Evolutionary conservation across 2,329 filamentous ascomycete species (phyloP).

Genomic region (Ceratocystis albifundus): DNA sequence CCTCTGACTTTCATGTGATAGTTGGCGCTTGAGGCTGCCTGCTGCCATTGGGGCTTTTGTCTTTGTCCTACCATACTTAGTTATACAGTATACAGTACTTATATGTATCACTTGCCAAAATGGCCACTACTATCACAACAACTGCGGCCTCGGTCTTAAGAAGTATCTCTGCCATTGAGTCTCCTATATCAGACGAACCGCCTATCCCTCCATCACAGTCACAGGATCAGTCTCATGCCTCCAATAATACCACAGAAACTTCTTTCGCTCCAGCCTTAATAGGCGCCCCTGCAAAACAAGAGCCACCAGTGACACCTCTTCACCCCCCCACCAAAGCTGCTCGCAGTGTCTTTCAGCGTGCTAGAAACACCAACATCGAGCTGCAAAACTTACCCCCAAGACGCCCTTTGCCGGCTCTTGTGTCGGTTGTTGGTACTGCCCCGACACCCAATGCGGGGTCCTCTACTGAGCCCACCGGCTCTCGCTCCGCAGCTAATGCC

Average conservation of each 20-base stretch:
- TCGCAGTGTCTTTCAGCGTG: neutral
- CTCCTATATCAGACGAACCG: neutral
- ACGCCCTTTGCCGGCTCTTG: neutral
- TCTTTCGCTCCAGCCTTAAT: neutral
- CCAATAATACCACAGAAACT: neutral
- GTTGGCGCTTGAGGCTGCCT: neutral
- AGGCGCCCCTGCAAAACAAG: neutral
- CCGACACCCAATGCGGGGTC: neutral
- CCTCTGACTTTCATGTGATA: conserved; percentile 1
- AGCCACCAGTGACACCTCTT: neutral
- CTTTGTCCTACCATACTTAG: neutral
- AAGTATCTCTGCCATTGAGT: neutral
- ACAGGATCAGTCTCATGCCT: neutral
- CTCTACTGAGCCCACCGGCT: neutral
- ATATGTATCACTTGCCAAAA: neutral
- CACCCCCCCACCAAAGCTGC: neutral
- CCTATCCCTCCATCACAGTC: neutral
- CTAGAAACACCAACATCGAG: neutral
- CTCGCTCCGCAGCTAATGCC: neutral
- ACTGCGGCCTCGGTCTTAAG: neutral
- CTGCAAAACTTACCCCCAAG: neutral
- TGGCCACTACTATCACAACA: conserved; percentile 5
- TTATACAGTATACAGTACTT: neutral
- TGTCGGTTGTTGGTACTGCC: neutral
- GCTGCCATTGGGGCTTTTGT: conserved; percentile 5